Base-by-base conservation (phyloP, 495 filamentous ascomycete genomes). In the Trichoderma reesei region DNA sequence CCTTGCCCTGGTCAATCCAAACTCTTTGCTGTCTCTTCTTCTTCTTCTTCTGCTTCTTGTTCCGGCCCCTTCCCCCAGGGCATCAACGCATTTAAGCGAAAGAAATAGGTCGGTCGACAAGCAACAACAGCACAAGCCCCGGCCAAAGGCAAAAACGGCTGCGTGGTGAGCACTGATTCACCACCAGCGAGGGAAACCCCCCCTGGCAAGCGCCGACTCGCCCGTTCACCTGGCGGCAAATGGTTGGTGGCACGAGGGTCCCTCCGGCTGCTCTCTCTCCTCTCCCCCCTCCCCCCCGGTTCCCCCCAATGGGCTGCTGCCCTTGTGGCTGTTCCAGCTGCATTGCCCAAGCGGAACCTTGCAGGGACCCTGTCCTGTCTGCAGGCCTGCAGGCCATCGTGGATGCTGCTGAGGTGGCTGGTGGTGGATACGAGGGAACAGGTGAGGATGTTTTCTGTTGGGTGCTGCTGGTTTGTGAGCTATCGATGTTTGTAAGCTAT, bases 191-290 rank as follows among this genome's bases (percentile, higher is more conserved):
- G 11, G 26, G n/a, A 31, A 54, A 54, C 46, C 7, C 20, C 7
- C 20, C 5, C 46, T n/a, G 20, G 51, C 51, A 56, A 56, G 51
- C 51, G 51, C 51, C 51, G 51, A 13, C 14, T 4, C 9, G 7
- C 20, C 18, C 51, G 5, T 34, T 56, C 51, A 56, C 51, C 26
- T 56, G 51, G 51, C 51, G 51, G 20, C 51, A 34, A 56, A 34
- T 56, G 51, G 51, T 56, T 56, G 51, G 51, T 34, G 51, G 51
- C 51, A 34, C 51, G 51, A 33, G 51, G 51, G 51, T 5, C 44
- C 34, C 33, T 26, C 26, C 26, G 26, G 26, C 26, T 26, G 26
- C 26, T 26, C 26, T 26, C 26, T 26, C 26, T 26, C 26, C 26
- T 1, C 26, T 26, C 26, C 26, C 26, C 26, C 26, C 26, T 1